Evolutionary conservation across 345 rosid species (phyloP), one percentile per base, ranked within the genome.

Genomic region (Arabidopsis suecica): DNA sequence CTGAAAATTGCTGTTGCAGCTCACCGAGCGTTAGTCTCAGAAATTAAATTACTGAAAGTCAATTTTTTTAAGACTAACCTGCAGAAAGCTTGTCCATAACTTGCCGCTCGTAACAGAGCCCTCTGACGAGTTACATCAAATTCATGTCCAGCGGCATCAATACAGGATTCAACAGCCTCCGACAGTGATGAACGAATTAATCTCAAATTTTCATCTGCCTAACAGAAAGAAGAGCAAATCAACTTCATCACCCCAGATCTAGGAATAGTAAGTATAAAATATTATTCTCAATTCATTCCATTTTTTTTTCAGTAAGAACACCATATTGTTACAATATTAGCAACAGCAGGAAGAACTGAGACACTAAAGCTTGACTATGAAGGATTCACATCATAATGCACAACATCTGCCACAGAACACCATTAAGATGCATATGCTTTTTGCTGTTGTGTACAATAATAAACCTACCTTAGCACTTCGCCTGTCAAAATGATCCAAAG

Each of bases 31-130:
- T 78, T 33, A 78, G 82, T 59, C 61, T 49, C 61, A n/a, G 51
- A 54, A 70, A 53, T 57, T 41, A 50, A 30, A 34, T 65, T 51
- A 80, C 60, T 20, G 30, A 58, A 65, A 65, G 33, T 51, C 30
- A 65, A 63, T 6, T 57, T 40, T 78, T 74, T 45, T 65, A 57
- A 57, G 30, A 74, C 83, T 68, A 38, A 95, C 99, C 97, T 95
- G 90, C 96, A 92, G 81, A 95, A 95, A 69, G 98, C 99, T 82
- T 95, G 99, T 55, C 99, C 99, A 80, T 95, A 95, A 83, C 99
- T 95, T 56, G 98, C 98, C 72, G 99, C 97, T 86, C 99, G 86
- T 71, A 95, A 75, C 9, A 95, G 83, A 42, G 88, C 88, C 74
- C 86, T 82, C 75, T 90, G 99, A 69, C 96, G 96, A 53, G 86